Evolutionary conservation across 2,329 filamentous ascomycete genomes (phyloP).

Genomic region (Diaporthe capsici): DNA sequence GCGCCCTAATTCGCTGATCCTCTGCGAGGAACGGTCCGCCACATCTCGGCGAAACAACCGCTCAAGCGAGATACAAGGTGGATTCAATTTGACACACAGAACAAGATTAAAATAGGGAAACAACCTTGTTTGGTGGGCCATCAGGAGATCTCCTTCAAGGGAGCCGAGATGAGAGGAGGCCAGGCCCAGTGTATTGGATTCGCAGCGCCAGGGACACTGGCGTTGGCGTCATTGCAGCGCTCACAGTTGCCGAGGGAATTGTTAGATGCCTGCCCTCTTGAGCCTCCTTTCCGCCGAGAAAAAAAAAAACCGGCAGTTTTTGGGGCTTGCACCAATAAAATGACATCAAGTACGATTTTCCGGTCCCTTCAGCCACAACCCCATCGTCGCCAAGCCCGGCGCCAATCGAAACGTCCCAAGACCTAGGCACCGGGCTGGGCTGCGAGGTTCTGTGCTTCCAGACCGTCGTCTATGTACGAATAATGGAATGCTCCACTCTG

Average conservation of each 20-base stretch:
- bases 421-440: not conserved
- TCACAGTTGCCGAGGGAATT: constrained; percentile 17
- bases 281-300: constrained; percentile 17
- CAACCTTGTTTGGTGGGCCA: constrained; percentile 27
- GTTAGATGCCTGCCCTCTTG: not conserved
- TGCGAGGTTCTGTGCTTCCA: not conserved
- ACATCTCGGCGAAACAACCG: constrained; percentile 29
- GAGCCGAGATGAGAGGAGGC: constrained; percentile 18
- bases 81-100: constrained; percentile 29
- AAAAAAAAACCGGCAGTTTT: not conserved
- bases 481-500: not conserved
- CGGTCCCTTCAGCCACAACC: not conserved
- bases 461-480: not conserved
- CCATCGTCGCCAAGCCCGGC: constrained; percentile 1
- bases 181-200: constrained; percentile 21
- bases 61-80: constrained; percentile 18
- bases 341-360: not conserved
- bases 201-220: not conserved
- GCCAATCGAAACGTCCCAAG: constrained; percentile 24
- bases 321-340: not conserved
- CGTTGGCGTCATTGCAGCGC: not conserved
- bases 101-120: constrained; percentile 31
- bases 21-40: constrained; percentile 23
- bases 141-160: constrained; percentile 13
- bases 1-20: constrained; percentile 26